phyloP scores from a whole-genome alignment of 257 asterid species.

The Eucommia ulmoides region DNA sequence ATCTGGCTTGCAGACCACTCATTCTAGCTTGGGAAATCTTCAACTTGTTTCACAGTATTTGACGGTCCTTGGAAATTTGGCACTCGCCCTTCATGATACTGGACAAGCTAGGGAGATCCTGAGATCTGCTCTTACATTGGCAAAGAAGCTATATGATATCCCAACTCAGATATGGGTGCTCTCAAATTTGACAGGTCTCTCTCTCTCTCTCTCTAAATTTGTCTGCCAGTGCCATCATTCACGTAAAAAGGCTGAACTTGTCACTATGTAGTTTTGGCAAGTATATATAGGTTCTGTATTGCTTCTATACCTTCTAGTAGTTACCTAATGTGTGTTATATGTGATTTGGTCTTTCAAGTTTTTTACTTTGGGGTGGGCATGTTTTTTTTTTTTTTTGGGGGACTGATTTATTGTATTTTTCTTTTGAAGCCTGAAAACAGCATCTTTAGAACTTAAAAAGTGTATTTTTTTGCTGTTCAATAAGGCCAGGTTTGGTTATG shows the following conservation, averaged over 20 bases:
- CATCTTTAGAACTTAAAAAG: not conserved
- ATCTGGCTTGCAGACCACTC: slow-evolving; percentile 88
- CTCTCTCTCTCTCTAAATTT: not conserved
- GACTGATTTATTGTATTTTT: too few species aligned
- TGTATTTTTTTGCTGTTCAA: too few species aligned
- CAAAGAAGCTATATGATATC: slow-evolving; percentile 77
- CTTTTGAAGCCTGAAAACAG: not conserved
- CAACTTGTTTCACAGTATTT: slow-evolving; percentile 95
- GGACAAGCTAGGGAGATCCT: slow-evolving; percentile 96
- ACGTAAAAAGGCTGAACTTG: too few species aligned
- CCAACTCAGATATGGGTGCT: slow-evolving; percentile 94
- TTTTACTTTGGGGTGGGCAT: not conserved
- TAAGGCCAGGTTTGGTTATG: too few species aligned
- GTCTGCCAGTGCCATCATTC: not conserved
- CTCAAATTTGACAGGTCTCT: slow-evolving; percentile 64
- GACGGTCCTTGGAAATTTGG: slow-evolving; percentile 78
- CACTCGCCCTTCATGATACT: slow-evolving; percentile 79
- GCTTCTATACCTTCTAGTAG: not conserved
- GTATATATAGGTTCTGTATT: not conserved
- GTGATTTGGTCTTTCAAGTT: too few species aligned
- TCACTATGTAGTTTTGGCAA: not conserved
- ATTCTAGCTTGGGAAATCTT: slow-evolving; percentile 71
- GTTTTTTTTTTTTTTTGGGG: too few species aligned
- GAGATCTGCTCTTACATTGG: slow-evolving; percentile 86
- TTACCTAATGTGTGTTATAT: too few species aligned